These are phyloP conservation scores for Cynanchum wilfordii DNA, from an alignment of 257 asterid genomes.

Conservation along the genomic window DNA sequence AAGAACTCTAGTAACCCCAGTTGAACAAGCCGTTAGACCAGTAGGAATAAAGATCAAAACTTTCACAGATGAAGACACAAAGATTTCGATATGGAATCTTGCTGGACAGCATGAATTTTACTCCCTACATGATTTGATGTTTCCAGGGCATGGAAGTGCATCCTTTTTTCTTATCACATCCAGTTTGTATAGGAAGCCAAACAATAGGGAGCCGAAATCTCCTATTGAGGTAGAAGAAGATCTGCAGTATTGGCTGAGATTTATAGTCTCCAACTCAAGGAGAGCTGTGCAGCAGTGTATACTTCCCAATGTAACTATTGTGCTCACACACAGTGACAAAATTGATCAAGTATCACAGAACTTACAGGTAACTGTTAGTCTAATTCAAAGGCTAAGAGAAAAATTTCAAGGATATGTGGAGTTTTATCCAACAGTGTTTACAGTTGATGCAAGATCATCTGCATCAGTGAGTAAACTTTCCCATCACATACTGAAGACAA, in stretches of 20 bases:
- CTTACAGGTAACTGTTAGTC: constrained; percentile 36
- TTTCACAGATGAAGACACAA: constrained; percentile 59
- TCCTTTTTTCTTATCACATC: constrained; percentile 51
- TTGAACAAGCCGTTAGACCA: constrained; percentile 63
- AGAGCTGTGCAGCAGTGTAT: constrained; percentile 70
- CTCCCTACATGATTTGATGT: constrained; percentile 70
- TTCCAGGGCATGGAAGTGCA: constrained; percentile 80
- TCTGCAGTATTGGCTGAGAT: constrained; percentile 73
- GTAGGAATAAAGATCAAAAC: constrained; percentile 56
- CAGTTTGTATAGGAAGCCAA: constrained; percentile 59
- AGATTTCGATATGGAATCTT: constrained; percentile 77
- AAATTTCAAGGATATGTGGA: constrained; percentile 60
- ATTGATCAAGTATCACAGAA: constrained; percentile 44
- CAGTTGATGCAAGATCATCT: constrained; percentile 87
- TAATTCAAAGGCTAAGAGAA: constrained; percentile 51
- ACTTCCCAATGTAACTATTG: constrained; percentile 73
- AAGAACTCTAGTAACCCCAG: constrained; percentile 64
- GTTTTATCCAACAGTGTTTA: constrained; percentile 71
- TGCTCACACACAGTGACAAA: constrained; percentile 71
- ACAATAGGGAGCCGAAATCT: constrained; percentile 52
- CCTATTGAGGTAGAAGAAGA: constrained; percentile 64
- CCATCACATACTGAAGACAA: constrained; percentile 53
- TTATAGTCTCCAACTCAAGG: constrained; percentile 62
- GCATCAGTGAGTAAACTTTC: constrained; percentile 64
- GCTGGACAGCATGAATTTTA: constrained; percentile 64